Conservation (phyloP, 2,329 filamentous ascomycete species). For the Thermomyces lanuginosus region DNA sequence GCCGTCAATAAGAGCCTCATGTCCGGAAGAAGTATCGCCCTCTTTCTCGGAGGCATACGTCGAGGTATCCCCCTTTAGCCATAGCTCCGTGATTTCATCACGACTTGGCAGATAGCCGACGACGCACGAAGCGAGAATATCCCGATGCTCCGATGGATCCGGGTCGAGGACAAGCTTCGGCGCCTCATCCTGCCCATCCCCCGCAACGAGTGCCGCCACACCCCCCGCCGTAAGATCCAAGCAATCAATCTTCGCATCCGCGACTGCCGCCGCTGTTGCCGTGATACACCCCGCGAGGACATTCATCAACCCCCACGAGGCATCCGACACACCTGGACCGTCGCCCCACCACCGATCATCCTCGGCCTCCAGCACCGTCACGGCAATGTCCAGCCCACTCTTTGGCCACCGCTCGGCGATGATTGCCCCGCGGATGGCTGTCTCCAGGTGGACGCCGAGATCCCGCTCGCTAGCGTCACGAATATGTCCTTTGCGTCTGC, state of each 20-base stretch:
- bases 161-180: slow-evolving; percentile 53
- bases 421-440: slow-evolving; percentile 71
- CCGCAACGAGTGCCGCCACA: slow-evolving; percentile 61
- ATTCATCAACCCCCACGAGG: slow-evolving; percentile 78
- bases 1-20: slow-evolving; percentile 43
- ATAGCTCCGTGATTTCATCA: slow-evolving; percentile 87
- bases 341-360: slow-evolving; percentile 57
- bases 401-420: slow-evolving; percentile 97
- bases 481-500: slow-evolving; percentile 66
- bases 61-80: slow-evolving; percentile 62
- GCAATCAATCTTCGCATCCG: slow-evolving; percentile 90
- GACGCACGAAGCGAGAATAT: slow-evolving; percentile 68
- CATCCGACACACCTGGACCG: slow-evolving; percentile 33
- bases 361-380: slow-evolving; percentile 86
- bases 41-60: slow-evolving; percentile 12
- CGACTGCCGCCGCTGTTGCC: slow-evolving; percentile 79
- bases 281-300: slow-evolving; percentile 85
- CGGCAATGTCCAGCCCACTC: slow-evolving; percentile 84
- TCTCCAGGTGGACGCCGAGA: slow-evolving; percentile 78
- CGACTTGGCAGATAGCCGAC: slow-evolving; percentile 73
- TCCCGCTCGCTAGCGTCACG: slow-evolving; percentile 77
- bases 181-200: slow-evolving; percentile 10
- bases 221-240: slow-evolving; percentile 81
- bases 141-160: slow-evolving; percentile 60
- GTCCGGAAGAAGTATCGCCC: slow-evolving; percentile 22